Base-by-base conservation (phyloP, 108 stramenopile genomes). In the Discostella pseudostelligera region DNA sequence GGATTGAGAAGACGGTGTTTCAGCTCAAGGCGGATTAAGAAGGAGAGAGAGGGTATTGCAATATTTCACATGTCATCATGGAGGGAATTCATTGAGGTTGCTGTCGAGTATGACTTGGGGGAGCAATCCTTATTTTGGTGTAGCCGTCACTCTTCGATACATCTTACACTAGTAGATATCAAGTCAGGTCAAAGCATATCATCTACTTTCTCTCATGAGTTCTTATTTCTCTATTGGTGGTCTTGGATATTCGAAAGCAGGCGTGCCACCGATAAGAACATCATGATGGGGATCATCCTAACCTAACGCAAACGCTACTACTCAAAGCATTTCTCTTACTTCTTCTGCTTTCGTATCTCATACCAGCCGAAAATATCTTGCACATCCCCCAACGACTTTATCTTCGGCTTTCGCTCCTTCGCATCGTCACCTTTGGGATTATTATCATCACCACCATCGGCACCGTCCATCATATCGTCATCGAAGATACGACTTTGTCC, bases 21-120 rank as follows among this genome's bases (percentile, higher is more conserved):
- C 59, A 76, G 59, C 81, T 98, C 14, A 98, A 97, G 86, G 90
- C 87, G 28, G 98, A 98, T 69, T 98, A 93, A 78, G 42, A 40
- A 42, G 53, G n/a, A 56, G n/a, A 35, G 16, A 20, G 16, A 20
- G 7, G 1, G 54, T 8, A 56, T 56, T 56, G 6, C n/a, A 56
- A 29, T 0, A 24, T 11, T 8, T 0, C 46, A 17, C 17, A 7
- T 21, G 1, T 21, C 12, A 5, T 32, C 32, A 5, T 17, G 46
- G 21, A 47, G 21, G 7, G 0, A 0, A 17, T 17, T 21, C 16
- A 16, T 44, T 44, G 13, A 44, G 1, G 43, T 44, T 16, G 43
- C 4, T 5, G n/a, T n/a, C n/a, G n/a, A n/a, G n/a, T n/a, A n/a
- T n/a, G n/a, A n/a, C n/a, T n/a, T n/a, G n/a, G n/a, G n/a, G n/a